Conservation (phyloP, 257 asterid genomes). For the Przewalskia tangutica region DNA sequence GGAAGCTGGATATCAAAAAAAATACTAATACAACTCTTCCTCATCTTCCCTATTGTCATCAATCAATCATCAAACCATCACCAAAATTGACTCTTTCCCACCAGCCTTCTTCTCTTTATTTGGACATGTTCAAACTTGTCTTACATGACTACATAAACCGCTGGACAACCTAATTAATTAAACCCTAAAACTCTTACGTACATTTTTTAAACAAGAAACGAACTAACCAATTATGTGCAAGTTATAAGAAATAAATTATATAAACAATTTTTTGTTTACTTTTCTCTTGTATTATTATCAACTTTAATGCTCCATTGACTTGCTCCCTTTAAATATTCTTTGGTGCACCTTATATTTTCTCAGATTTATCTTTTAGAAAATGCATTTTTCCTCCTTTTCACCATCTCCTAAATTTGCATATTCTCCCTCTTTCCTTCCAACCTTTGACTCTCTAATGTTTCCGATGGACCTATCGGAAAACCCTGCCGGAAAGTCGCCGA, state of each 20-base stretch:
- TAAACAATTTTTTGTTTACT: neutral
- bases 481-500: slow-evolving; percentile 45
- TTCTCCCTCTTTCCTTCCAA: neutral
- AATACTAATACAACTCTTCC: neutral
- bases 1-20: too few species aligned
- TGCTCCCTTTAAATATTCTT: slow-evolving; percentile 5
- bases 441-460: neutral
- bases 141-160: neutral
- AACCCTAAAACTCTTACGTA: neutral
- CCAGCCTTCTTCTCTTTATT: neutral
- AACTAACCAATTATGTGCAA: slow-evolving; percentile 11
- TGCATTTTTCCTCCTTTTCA: slow-evolving; percentile 10
- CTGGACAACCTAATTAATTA: neutral
- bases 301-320: slow-evolving; percentile 44
- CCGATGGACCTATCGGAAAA: slow-evolving; percentile 47
- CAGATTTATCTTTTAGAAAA: slow-evolving; percentile 2
- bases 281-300: slow-evolving; percentile 1
- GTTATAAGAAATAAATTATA: neutral
- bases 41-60: neutral
- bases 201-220: neutral
- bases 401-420: slow-evolving; percentile 1
- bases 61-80: neutral
- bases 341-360: slow-evolving; percentile 1
- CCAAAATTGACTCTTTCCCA: neutral
- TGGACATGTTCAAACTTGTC: slow-evolving; percentile 2